A percentile compares a stretch with the other conserved stretches of the same genome.
Conservation (phyloP, 148 eudicot species). For the Cornus florida region DNA sequence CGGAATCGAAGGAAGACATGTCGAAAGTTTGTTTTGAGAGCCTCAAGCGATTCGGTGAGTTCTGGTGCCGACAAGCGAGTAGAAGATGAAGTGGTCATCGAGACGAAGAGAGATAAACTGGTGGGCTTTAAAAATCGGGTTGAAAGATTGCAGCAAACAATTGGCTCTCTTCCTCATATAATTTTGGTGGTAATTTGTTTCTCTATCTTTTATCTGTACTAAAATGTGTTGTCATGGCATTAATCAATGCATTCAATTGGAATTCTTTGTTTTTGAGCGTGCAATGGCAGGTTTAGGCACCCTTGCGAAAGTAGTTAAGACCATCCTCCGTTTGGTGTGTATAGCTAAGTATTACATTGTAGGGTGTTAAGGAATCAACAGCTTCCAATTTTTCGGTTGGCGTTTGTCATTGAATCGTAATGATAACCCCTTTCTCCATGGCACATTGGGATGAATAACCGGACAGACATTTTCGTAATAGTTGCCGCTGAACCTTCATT, state of each 20-base stretch:
- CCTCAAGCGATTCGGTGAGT: conserved; percentile 3
- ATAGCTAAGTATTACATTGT: no score
- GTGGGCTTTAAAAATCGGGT: conserved; percentile 10
- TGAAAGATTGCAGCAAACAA: conserved; percentile 26
- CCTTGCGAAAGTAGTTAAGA: background rate
- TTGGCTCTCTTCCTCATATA: conserved; percentile 32
- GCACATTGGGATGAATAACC: no score
- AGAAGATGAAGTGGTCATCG: conserved; percentile 12
- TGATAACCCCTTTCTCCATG: no score
- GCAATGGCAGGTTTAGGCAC: background rate
- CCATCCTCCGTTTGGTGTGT: no score
- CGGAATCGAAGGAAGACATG: conserved; percentile 11
- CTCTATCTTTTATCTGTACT: background rate
- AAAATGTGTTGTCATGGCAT: no score
- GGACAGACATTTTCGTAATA: no score
- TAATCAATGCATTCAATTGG: background rate
- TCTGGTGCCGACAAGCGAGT: conserved; percentile 18
- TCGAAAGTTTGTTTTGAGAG: conserved; percentile 28
- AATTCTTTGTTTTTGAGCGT: background rate
- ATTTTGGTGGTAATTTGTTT: conserved; percentile 28
- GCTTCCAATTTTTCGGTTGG: no score
- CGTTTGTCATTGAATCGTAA: no score
- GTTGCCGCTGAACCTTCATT: no score
- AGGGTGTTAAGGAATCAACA: no score
- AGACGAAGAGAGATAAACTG: background rate